Percentiles rank a stretch among this genome's conserved stretches.
Conservation (phyloP, 2,329 filamentous ascomycete species). For the Penicillium frequentans region DNA sequence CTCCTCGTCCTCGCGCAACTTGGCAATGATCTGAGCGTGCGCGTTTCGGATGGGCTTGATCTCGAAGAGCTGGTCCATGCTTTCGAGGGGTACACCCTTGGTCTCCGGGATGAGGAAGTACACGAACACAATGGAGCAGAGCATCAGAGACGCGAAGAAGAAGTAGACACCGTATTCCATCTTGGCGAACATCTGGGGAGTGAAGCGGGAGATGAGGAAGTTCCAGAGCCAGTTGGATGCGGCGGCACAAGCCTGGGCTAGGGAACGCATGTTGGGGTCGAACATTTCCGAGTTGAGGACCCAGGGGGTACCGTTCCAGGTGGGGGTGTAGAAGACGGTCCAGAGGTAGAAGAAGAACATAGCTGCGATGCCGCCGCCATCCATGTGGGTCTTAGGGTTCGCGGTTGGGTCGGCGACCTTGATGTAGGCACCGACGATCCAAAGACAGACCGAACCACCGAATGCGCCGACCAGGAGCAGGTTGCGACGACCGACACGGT, state of each 20-base stretch:
- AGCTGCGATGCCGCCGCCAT: conserved; percentile 43
- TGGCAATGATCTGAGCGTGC: conserved; percentile 32
- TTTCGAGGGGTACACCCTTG: conserved; percentile 64
- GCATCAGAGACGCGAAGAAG: conserved; percentile 66
- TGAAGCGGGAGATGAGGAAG: conserved; percentile 40
- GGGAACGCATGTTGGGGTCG: conserved; percentile 65
- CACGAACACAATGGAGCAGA: conserved; percentile 59
- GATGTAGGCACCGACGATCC: conserved; percentile 41
- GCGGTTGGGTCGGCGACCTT: conserved; percentile 32
- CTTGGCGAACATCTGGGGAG: conserved; percentile 43
- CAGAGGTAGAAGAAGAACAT: conserved; percentile 72
- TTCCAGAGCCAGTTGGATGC: conserved; percentile 41
- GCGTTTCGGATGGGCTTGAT: conserved; percentile 39
- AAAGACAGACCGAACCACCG: conserved; percentile 53
- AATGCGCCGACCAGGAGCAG: conserved; percentile 66
- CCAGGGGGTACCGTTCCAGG: conserved; percentile 76
- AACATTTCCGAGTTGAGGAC: conserved; percentile 76
- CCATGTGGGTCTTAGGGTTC: conserved; percentile 22
- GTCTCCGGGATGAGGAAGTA: conserved; percentile 67
- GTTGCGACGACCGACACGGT: conserved; percentile 61
- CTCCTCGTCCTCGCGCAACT: conserved; percentile 36
- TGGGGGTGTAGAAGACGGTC: conserved; percentile 71
- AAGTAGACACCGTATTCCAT: conserved; percentile 65
- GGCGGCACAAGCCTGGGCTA: conserved; percentile 69
- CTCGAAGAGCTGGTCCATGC: conserved; percentile 63